phyloP scores from a whole-genome alignment of 805 yeast genomes.

The Isabelozyma rhagii region DNA sequence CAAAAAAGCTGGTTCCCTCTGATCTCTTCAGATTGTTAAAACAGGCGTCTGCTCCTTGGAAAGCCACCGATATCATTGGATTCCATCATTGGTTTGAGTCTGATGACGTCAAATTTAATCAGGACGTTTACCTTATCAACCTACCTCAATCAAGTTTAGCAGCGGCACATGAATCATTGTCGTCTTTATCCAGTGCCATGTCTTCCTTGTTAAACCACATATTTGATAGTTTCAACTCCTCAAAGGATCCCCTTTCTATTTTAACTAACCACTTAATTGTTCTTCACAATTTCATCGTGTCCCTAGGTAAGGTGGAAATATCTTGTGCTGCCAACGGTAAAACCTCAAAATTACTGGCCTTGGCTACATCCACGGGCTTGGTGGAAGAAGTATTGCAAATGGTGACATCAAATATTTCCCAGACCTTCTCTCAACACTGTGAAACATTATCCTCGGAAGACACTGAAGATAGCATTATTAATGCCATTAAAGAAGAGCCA shows the following conservation, averaged over 20 bases:
- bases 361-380: slow-evolving; percentile 4
- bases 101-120: slow-evolving; percentile 10
- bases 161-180: not conserved
- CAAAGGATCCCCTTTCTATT: not conserved
- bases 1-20: slow-evolving; percentile 1
- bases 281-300: slow-evolving; percentile 23
- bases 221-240: not conserved
- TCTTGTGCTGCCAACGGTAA: slow-evolving; percentile 9
- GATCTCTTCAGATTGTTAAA: slow-evolving; percentile 11
- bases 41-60: slow-evolving; percentile 20
- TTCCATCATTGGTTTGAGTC: slow-evolving; percentile 31
- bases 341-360: slow-evolving; percentile 10
- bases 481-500: not conserved
- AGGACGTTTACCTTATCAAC: slow-evolving; percentile 2
- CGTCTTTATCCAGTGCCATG: slow-evolving; percentile 3
- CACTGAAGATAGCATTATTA: not conserved
- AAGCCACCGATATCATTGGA: slow-evolving; percentile 23
- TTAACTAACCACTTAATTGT: slow-evolving; percentile 10
- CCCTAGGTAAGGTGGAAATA: slow-evolving; percentile 20
- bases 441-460: not conserved
- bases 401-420: not conserved
- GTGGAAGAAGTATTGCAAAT: not conserved
- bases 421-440: not conserved
- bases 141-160: not conserved
- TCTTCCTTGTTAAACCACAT: not conserved